These are phyloP conservation scores for Lichenothelia convexa DNA, from an alignment of 495 filamentous ascomycete species.

Conservation along the genomic window DNA sequence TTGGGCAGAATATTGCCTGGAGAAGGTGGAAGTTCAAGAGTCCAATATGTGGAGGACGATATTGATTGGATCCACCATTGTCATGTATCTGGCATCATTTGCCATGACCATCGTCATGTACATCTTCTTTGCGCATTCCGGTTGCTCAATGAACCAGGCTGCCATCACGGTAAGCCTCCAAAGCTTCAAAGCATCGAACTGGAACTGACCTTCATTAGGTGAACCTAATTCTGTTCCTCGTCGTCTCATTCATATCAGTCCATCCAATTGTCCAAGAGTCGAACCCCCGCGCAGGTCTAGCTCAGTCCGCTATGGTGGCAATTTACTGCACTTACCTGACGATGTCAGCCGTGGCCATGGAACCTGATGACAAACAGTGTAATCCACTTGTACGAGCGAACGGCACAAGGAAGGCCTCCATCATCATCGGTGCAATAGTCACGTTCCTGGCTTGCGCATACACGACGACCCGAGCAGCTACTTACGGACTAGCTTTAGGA, in stretches of 20 bases:
- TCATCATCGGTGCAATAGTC: constrained; percentile 80
- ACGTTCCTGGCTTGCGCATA: constrained; percentile 97
- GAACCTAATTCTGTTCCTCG: constrained; percentile 71
- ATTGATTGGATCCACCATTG: constrained; percentile 77
- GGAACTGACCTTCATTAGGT: constrained; percentile 29
- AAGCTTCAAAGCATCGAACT: background rate
- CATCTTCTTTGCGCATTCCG: constrained; percentile 72
- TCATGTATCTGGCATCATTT: constrained; percentile 80
- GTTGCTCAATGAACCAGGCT: constrained; percentile 88
- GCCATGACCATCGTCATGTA: constrained; percentile 96
- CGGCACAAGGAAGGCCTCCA: constrained; percentile 73
- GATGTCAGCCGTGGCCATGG: constrained; percentile 96
- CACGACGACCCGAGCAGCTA: constrained; percentile 90
- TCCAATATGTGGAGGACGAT: constrained; percentile 68
- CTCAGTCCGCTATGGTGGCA: constrained; percentile 93
- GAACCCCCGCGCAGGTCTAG: constrained; percentile 83
- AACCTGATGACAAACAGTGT: constrained; percentile 86
- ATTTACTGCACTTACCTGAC: constrained; percentile 97
- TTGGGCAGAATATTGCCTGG: constrained; percentile 93
- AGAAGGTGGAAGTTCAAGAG: constrained; percentile 80
- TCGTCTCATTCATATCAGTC: constrained; percentile 66
- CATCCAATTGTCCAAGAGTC: constrained; percentile 80
- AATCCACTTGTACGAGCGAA: constrained; percentile 82
- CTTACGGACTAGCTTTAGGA: constrained; percentile 74
- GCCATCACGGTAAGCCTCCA: constrained; percentile 39